Base-by-base conservation (phyloP, 805 yeast genomes). In the Metschnikowia colocasiae region DNA sequence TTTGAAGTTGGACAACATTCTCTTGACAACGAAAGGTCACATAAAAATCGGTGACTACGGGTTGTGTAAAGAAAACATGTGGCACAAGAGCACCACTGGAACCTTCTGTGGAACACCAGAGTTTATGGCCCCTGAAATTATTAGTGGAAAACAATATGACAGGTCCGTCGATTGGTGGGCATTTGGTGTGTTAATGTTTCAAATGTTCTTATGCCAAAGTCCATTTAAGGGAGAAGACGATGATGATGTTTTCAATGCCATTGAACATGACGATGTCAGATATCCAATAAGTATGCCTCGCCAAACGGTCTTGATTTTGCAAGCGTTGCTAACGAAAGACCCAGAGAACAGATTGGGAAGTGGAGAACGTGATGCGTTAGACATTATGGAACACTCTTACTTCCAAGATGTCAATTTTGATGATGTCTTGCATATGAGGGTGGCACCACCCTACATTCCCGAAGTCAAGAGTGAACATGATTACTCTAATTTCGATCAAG, bases 101-200 rank as follows among this genome's bases (percentile, higher is more conserved):
- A 94, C 99, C 0, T 94, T 92, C 73, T 94, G 99, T 74, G 99
- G 99, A 58, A 94, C 99, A 2, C 99, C 99, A 0, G 99, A 94
- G 66, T 87, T 94, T 57, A 94, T 94, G 96, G 99, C 99, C 1
- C 99, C 99, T 0, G 99, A 94, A 67, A 92, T 94, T 56, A 75
- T 94, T 61, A 83, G 88, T 54, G 98, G 94, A 46, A 95, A 91
- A 65, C 86, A 83, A 50, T 94, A 94, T 61, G 94, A 90, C 45
- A 82, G 95, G 61, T 86, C 94, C 33, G 99, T 94, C 46, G 99
- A 94, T 69, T 94, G 99, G 99, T 94, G 99, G 99, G 98, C 99
- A 1, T 89, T 91, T 74, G 99, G 99, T 48, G 98, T 94, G 25
- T 75, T 94, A 54, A 74, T 94, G 55, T 94, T 92, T 67, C 99